A percentile compares a stretch with the other conserved stretches of the same genome.
phyloP scores from a whole-genome alignment of 106 monocot genomes.

The Apostasia shenzhenica region DNA sequence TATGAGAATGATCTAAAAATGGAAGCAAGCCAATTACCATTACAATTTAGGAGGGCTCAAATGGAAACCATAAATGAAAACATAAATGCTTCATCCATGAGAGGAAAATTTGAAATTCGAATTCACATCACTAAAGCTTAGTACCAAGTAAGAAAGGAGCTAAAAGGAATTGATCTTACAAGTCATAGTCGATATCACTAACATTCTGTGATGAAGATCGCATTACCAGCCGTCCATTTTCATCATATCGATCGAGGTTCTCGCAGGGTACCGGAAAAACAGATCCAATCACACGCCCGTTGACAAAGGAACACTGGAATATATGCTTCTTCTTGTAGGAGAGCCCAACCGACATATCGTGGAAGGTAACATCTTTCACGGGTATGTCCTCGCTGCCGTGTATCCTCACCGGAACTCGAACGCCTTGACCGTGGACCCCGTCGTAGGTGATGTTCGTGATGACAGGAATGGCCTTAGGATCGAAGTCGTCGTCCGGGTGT shows the following conservation, averaged over 20 bases:
- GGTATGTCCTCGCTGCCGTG: conserved; percentile 55
- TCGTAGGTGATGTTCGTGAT: conserved; percentile 31
- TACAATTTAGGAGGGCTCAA: too few relatives aligned
- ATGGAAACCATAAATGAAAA: too few relatives aligned
- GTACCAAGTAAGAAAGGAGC: too few relatives aligned
- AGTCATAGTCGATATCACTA: conserved; percentile 34
- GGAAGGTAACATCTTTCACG: conserved; percentile 35
- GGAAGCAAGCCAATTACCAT: too few relatives aligned
- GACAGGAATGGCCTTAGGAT: conserved; percentile 35
- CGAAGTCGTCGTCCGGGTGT: conserved; percentile 42
- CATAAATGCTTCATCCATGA: too few relatives aligned
- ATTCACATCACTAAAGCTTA: too few relatives aligned
- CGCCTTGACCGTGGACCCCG: conserved; percentile 29
- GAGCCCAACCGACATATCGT: conserved; percentile 26
- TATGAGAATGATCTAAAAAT: too few relatives aligned
- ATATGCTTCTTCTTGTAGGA: conserved; percentile 26
- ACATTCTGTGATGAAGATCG: conserved; percentile 19
- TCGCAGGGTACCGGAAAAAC: conserved; percentile 47
- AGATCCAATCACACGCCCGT: conserved; percentile 34
- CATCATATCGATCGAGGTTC: conserved; percentile 55
- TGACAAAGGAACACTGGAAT: conserved; percentile 56
- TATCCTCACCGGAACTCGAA: conserved; percentile 45
- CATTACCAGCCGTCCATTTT: conserved; percentile 33
- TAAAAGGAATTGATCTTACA: conserved; percentile 7
- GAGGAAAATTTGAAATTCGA: too few relatives aligned